Conservation (phyloP, 345 rosid genomes). For the Alliaria petiolata region DNA sequence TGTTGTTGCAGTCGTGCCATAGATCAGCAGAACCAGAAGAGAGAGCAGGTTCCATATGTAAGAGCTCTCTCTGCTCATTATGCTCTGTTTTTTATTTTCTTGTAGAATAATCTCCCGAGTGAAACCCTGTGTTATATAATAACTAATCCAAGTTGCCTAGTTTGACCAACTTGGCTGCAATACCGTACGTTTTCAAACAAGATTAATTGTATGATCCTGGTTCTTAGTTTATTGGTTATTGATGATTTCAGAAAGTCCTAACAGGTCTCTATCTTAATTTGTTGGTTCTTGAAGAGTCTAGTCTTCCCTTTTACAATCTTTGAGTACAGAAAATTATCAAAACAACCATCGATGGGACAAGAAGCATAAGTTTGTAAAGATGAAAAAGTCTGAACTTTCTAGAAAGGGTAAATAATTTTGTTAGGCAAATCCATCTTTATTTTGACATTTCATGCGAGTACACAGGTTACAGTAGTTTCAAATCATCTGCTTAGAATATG, state of each 20-base stretch:
- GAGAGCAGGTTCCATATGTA: not conserved
- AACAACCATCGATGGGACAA: not conserved
- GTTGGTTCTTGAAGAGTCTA: not conserved
- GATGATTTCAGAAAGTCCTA: not conserved
- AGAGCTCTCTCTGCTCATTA: slow-evolving; percentile 12
- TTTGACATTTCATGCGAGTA: slow-evolving; percentile 3
- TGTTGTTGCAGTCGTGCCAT: not conserved
- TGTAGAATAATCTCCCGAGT: not conserved
- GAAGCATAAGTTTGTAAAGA: not conserved
- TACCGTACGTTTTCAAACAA: not conserved
- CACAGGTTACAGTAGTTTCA: not conserved
- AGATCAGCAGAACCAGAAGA: slow-evolving; percentile 19
- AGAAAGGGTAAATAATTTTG: not conserved
- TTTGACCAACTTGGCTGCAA: slow-evolving; percentile 3
- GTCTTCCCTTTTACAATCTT: not conserved
- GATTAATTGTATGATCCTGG: too few relatives aligned
- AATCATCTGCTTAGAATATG: not conserved
- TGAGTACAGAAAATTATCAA: not conserved
- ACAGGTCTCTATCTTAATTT: not conserved
- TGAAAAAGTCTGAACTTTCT: not conserved
- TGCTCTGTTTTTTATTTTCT: not conserved
- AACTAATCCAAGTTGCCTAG: not conserved
- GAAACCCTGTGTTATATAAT: not conserved
- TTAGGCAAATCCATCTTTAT: not conserved
- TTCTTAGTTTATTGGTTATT: too few relatives aligned